phyloP scores from a whole-genome alignment of 768 basidiomycete genomes.

The Lentinula detonsa region DNA sequence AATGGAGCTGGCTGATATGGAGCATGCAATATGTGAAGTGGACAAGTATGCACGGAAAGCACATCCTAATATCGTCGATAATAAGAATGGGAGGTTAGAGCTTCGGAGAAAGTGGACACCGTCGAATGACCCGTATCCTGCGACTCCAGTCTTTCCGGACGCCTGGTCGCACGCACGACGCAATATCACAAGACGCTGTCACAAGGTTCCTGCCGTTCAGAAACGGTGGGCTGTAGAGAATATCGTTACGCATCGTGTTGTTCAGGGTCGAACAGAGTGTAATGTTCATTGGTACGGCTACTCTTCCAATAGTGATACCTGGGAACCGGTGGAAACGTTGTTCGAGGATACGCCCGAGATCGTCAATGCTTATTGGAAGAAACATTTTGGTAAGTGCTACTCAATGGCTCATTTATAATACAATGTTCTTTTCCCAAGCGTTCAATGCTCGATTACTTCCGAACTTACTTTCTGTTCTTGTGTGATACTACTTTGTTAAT shows the following conservation, averaged over 20 bases:
- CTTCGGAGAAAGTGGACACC: slow-evolving; percentile 32
- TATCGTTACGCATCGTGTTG: slow-evolving; percentile 31
- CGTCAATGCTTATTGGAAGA: slow-evolving; percentile 17
- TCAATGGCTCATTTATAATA: not conserved
- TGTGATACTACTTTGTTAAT: too few species aligned
- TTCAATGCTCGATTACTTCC: too few species aligned
- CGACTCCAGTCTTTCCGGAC: slow-evolving; percentile 34
- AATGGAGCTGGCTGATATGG: slow-evolving; percentile 65
- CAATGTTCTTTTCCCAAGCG: not conserved
- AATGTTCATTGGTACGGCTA: slow-evolving; percentile 55
- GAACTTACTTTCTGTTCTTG: too few species aligned
- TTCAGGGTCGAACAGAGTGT: slow-evolving; percentile 26
- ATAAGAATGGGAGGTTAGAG: slow-evolving; percentile 23
- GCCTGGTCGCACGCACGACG: slow-evolving; percentile 53
- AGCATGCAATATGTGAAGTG: slow-evolving; percentile 75
- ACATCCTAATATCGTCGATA: slow-evolving; percentile 41
- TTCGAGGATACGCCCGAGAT: slow-evolving; percentile 41
- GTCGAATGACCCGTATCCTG: slow-evolving; percentile 16
- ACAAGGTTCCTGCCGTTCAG: slow-evolving; percentile 27
- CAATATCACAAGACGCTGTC: slow-evolving; percentile 23
- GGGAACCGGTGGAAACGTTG: slow-evolving; percentile 47
- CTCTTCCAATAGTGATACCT: slow-evolving; percentile 41
- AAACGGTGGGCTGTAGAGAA: slow-evolving; percentile 36
- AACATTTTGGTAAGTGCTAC: not conserved
- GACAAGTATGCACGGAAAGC: slow-evolving; percentile 69